Conservation (phyloP, 2,329 filamentous ascomycete species). For the Fusarium sp. region DNA sequence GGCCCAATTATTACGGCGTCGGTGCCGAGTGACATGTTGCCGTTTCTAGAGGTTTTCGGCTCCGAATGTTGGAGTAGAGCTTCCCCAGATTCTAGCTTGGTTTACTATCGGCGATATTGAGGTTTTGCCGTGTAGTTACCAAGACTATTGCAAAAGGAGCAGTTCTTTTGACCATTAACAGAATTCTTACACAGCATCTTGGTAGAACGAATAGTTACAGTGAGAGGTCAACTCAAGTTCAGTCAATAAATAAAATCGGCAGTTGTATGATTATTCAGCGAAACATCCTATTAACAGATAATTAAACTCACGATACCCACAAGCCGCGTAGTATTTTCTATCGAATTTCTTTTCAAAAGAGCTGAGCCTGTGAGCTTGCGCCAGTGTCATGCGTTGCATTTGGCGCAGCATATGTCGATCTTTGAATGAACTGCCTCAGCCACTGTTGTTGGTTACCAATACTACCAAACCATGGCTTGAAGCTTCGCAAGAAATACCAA, state of each 20-base stretch:
- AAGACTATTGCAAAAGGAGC: background rate
- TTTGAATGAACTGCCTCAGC: slow-evolving; percentile 19
- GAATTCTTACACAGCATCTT: background rate
- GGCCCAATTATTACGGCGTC: slow-evolving; percentile 21
- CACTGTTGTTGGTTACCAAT: slow-evolving; percentile 6
- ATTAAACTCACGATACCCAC: background rate
- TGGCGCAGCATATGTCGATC: slow-evolving; percentile 33
- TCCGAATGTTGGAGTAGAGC: slow-evolving; percentile 16
- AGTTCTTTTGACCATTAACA: background rate
- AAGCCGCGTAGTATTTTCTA: background rate
- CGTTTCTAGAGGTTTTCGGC: slow-evolving; percentile 19
- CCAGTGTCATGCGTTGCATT: slow-evolving; percentile 24
- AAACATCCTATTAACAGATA: background rate
- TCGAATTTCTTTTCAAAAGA: background rate
- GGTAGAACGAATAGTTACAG: background rate
- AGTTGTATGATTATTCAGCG: background rate
- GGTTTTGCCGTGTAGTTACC: slow-evolving; percentile 9
- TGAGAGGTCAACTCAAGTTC: background rate
- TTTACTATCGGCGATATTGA: slow-evolving; percentile 9
- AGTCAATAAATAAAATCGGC: background rate
- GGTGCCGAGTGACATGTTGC: slow-evolving; percentile 33
- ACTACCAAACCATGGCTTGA: background rate
- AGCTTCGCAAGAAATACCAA: background rate
- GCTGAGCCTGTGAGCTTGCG: slow-evolving; percentile 18
- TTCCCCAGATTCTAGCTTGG: background rate